phyloP scores from a whole-genome alignment of 1,284 basidiomycete genomes.

The Bjerkandera adusta region DNA sequence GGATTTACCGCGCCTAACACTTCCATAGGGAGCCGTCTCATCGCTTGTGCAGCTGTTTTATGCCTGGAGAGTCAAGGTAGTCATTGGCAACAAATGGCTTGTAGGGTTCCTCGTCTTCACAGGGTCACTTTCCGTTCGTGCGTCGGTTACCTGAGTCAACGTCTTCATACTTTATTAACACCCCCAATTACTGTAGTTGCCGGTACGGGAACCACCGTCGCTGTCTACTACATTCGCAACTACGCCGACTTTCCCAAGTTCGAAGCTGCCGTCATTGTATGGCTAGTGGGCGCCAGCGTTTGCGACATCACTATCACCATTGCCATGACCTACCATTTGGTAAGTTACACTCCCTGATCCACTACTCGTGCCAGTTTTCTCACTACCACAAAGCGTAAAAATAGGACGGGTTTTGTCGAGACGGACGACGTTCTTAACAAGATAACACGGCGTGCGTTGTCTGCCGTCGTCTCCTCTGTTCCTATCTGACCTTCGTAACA shows the following conservation, averaged over 20 bases:
- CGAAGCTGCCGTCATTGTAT: slow-evolving; percentile 33
- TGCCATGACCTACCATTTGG: slow-evolving; percentile 31
- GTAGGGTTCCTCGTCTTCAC: slow-evolving; percentile 25
- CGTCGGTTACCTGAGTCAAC: slow-evolving; percentile 10
- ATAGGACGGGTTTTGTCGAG: slow-evolving; percentile 35
- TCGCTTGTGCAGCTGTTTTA: slow-evolving; percentile 40
- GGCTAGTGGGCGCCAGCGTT: slow-evolving; percentile 31
- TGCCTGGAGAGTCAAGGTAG: slow-evolving; percentile 39
- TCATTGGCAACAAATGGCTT: slow-evolving; percentile 30
- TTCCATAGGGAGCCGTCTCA: slow-evolving; percentile 36
- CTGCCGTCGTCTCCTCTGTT: not conserved
- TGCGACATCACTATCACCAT: slow-evolving; percentile 30
- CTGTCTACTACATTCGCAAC: slow-evolving; percentile 24
- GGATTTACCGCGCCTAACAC: not conserved
- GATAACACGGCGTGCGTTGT: slow-evolving; percentile 42
- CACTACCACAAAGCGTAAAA: slow-evolving; percentile 29
- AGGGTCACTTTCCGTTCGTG: slow-evolving; percentile 28
- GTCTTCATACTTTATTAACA: too few species aligned
- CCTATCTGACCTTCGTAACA: too few species aligned
- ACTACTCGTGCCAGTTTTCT: not conserved
- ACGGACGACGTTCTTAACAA: slow-evolving; percentile 34
- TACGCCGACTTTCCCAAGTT: slow-evolving; percentile 35
- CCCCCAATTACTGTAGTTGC: slow-evolving; percentile 22
- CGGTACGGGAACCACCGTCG: slow-evolving; percentile 33
- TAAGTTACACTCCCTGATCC: slow-evolving; percentile 8